These are phyloP conservation scores for Hyaloscypha variabilis DNA, from an alignment of 495 filamentous ascomycete genomes.

Conservation along the genomic window DNA sequence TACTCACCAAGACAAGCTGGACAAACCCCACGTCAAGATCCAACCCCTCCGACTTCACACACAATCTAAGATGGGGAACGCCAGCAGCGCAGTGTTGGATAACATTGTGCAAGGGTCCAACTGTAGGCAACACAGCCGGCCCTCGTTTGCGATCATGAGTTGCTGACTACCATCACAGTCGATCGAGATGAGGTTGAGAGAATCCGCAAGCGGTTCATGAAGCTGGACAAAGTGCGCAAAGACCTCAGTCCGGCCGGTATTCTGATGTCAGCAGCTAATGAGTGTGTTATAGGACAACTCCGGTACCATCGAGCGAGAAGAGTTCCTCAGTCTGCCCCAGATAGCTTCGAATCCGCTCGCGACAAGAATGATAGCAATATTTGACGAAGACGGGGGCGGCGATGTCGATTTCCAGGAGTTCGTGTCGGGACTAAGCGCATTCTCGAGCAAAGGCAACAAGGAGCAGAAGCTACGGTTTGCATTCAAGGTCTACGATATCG, in stretches of 20 bases:
- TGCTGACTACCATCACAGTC: conserved; percentile 57
- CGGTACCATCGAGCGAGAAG: conserved; percentile 96
- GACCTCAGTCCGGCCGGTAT: background rate
- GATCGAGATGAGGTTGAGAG: conserved; percentile 96
- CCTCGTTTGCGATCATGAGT: conserved; percentile 9
- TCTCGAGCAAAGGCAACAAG: conserved; percentile 98
- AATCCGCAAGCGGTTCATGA: conserved; percentile 97
- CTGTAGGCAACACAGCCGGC: conserved; percentile 61
- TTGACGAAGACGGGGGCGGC: conserved; percentile 97
- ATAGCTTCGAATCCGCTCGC: conserved; percentile 97
- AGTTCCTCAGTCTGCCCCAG: conserved; percentile 96
- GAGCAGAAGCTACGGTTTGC: conserved; percentile 97
- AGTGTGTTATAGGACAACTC: conserved; percentile 78
- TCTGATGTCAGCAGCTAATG: background rate
- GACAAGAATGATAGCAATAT: conserved; percentile 98
- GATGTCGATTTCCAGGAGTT: conserved; percentile 99
- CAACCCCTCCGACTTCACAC: conserved; percentile 9
- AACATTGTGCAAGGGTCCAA: conserved; percentile 96
- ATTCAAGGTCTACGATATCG: conserved; percentile 99
- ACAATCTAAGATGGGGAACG: conserved; percentile 74
- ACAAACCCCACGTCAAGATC: conserved; percentile 5
- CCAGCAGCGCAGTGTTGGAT: conserved; percentile 82
- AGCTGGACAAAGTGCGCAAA: conserved; percentile 84
- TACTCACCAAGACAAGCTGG: background rate
- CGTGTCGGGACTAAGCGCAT: conserved; percentile 91